Evolutionary conservation across 768 basidiomycete genomes (phyloP), one percentile per base, ranked within the genome.

Genomic region (Mycena rosella): DNA sequence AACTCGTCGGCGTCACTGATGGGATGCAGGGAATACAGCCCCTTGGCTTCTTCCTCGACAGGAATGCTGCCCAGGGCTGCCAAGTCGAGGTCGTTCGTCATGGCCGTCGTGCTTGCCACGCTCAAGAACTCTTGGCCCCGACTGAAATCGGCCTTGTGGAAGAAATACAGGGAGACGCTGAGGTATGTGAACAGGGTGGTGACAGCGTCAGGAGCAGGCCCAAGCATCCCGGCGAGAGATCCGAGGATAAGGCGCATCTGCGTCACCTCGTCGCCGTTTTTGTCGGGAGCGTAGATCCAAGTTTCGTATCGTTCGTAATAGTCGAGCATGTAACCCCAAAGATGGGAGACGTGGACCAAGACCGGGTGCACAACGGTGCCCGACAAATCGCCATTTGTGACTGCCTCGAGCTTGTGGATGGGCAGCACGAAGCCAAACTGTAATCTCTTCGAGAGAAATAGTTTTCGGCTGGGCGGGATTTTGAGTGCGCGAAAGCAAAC

Each of bases 171-270:
- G 1, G 66, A 65, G n/a, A 71, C 22, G 48, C 59, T 58, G 2
- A 59, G 2, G 26, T 65, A 68, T 22, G 66, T 56, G 7, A 68
- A 5, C 30, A 68, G 6, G 2, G 40, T 42, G 11, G 70, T 68
- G 18, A 64, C 32, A 3, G 66, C 38, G 40, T 65, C 36, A 11
- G 66, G 70, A 18, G 63, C 29, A 36, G 63, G 66, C 44, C 70
- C 70, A 6, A 57, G 34, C 59, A 68, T 57, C 27, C 66, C 70
- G 10, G 27, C 40, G 20, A 71, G 58, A n/a, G 60, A 18, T 2
- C 70, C 70, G 5, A 68, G 70, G 18, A 71, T 57, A 9, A 68
- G 63, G 14, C 63, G 70, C 66, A 71, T 67, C 22, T 71, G 70
- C n/a, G 26, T 54, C 34, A 59, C 65, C 42, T 71, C 70, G 32